phyloP scores from a whole-genome alignment of 305 asterid genomes.

The Rubia peregrina region DNA sequence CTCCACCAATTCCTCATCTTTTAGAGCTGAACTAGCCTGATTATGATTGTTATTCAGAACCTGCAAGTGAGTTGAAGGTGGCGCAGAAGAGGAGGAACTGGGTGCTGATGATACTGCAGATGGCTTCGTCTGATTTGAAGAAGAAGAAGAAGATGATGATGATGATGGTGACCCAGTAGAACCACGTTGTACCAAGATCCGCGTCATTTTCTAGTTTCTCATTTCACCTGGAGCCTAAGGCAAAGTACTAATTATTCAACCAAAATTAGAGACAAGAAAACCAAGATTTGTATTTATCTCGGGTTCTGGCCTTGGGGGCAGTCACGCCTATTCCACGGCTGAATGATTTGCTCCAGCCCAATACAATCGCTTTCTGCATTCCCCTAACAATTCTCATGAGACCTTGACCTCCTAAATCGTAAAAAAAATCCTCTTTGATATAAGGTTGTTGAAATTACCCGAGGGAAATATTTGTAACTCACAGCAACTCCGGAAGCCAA shows the following conservation, averaged over 20 bases:
- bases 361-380: constrained; percentile 79
- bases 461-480: constrained; percentile 28
- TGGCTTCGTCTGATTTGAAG: constrained; percentile 66
- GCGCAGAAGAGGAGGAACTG: constrained; percentile 46
- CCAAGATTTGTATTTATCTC: constrained; percentile 64
- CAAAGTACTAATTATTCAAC: constrained; percentile 23
- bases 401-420: constrained; percentile 63
- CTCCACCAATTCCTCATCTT: constrained; percentile 48
- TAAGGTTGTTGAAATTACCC: constrained; percentile 51
- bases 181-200: constrained; percentile 89
- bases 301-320: constrained; percentile 82
- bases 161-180: constrained; percentile 73
- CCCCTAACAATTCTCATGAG: constrained; percentile 99
- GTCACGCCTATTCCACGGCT: constrained; percentile 76
- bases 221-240: constrained; percentile 24
- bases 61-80: constrained; percentile 45
- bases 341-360: constrained; percentile 66
- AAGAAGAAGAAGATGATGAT: constrained; percentile 17
- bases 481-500: constrained; percentile 34
- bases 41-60: constrained; percentile 22
- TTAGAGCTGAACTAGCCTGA: constrained; percentile 40
- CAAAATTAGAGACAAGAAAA: constrained; percentile 41
- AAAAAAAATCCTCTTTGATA: constrained; percentile 50
- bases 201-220: constrained; percentile 58
- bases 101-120: constrained; percentile 35